phyloP scores from a whole-genome alignment of 2,329 filamentous ascomycete genomes.

The Xylariaceae sp. region DNA sequence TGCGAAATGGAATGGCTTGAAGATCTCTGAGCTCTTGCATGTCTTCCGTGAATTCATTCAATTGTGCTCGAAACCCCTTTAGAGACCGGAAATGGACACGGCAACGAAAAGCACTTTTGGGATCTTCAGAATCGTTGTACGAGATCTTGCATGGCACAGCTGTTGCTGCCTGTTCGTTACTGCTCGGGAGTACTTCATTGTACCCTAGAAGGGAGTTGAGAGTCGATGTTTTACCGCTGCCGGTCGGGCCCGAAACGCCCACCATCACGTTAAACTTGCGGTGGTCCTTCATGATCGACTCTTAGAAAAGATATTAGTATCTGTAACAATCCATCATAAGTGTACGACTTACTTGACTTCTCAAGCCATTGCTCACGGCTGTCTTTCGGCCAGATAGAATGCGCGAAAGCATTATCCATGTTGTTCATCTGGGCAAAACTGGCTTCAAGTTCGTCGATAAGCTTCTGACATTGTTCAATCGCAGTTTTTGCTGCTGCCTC shows the following conservation, averaged over 20 bases:
- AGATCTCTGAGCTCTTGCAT: slow-evolving; percentile 5
- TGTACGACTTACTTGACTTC: slow-evolving; percentile 2
- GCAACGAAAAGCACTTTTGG: slow-evolving; percentile 18
- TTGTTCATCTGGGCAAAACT: background rate
- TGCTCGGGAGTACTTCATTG: slow-evolving; percentile 28
- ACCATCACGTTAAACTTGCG: slow-evolving; percentile 18
- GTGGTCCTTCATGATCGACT: slow-evolving; percentile 3
- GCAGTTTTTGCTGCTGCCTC: background rate
- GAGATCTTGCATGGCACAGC: slow-evolving; percentile 24
- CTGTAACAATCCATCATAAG: background rate
- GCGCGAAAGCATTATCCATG: background rate
- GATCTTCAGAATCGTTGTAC: slow-evolving; percentile 23
- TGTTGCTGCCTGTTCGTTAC: slow-evolving; percentile 28
- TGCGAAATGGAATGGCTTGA: background rate
- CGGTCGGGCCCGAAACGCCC: slow-evolving; percentile 25
- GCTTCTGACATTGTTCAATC: background rate
- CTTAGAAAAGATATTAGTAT: background rate
- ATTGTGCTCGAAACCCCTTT: slow-evolving; percentile 10
- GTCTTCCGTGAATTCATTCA: slow-evolving; percentile 18
- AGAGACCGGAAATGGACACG: slow-evolving; percentile 20
- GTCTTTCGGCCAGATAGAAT: background rate
- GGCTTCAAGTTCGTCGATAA: background rate
- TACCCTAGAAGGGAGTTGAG: slow-evolving; percentile 23
- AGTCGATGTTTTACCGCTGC: slow-evolving; percentile 26
- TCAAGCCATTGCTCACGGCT: slow-evolving; percentile 2